Evolutionary conservation across 495 filamentous ascomycete genomes (phyloP).

Genomic region (Annulohypoxylon moriforme): DNA sequence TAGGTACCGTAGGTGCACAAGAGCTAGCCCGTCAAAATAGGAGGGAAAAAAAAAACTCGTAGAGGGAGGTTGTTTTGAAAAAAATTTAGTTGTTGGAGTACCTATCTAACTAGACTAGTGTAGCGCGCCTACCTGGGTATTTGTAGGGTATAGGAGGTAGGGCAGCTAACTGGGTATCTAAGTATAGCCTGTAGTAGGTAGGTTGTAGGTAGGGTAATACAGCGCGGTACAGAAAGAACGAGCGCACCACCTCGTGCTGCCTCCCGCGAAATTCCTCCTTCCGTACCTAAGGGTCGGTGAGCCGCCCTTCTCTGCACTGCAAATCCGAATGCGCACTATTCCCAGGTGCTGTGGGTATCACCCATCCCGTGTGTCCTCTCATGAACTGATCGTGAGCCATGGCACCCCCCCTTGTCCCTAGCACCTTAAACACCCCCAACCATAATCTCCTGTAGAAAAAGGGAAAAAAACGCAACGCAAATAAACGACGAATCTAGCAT

Average conservation of each 20-base stretch:
- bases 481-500: background rate
- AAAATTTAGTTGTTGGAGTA: constrained; percentile 7
- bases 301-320: constrained; percentile 1
- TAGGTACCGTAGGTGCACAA: background rate
- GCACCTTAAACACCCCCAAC: background rate
- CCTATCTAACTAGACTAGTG: constrained; percentile 2
- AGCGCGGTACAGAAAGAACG: constrained; percentile 26
- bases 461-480: constrained; percentile 15
- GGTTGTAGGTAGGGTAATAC: constrained; percentile 18
- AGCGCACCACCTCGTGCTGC: constrained; percentile 22
- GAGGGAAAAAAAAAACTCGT: background rate
- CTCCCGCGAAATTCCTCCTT: constrained; percentile 20
- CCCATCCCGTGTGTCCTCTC: background rate
- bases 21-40: constrained; percentile 17
- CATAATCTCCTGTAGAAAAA: constrained; percentile 10
- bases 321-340: constrained; percentile 3
- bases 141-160: constrained; percentile 1
- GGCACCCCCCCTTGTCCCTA: background rate
- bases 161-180: background rate
- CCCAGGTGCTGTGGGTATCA: background rate
- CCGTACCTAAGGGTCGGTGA: constrained; percentile 31
- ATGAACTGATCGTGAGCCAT: background rate
- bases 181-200: constrained; percentile 6
- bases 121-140: background rate
- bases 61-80: background rate